Conservation (phyloP, 2,329 filamentous ascomycete genomes). For the Cryphonectria nitschkei region DNA sequence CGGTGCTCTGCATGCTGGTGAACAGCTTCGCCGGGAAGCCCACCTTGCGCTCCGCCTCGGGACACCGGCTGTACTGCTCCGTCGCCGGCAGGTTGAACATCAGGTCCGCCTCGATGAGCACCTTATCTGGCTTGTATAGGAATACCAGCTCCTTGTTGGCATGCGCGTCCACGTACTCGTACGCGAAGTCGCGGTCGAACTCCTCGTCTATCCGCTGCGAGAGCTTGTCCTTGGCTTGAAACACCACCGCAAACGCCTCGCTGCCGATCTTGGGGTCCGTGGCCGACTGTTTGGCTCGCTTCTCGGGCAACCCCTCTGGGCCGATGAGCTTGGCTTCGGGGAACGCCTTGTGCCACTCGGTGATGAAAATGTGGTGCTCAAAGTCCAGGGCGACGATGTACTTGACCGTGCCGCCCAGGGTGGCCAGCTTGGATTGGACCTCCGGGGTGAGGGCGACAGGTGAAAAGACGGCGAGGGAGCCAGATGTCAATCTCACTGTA, state of each 20-base stretch:
- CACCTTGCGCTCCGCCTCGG: conserved; percentile 47
- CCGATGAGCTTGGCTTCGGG: conserved; percentile 80
- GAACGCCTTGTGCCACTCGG: conserved; percentile 79
- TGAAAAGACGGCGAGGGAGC: conserved; percentile 85
- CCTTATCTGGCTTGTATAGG: conserved; percentile 75
- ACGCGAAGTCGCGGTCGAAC: conserved; percentile 85
- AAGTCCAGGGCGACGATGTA: conserved; percentile 89
- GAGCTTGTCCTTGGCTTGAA: conserved; percentile 58
- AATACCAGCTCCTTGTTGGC: conserved; percentile 88
- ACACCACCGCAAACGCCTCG: conserved; percentile 69
- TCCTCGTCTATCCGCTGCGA: conserved; percentile 66
- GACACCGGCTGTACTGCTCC: conserved; percentile 77
- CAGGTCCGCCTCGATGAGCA: conserved; percentile 86
- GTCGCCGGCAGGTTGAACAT: conserved; percentile 87
- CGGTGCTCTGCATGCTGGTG: conserved; percentile 60
- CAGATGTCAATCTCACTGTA: conserved; percentile 75
- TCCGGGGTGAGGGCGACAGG: conserved; percentile 83
- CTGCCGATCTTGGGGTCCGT: conserved; percentile 59
- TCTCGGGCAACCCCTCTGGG: conserved; percentile 81
- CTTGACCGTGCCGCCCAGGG: conserved; percentile 70
- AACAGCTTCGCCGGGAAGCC: conserved; percentile 50
- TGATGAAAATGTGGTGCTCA: conserved; percentile 94
- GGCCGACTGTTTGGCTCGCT: conserved; percentile 65
- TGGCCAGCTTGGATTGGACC: conserved; percentile 65
- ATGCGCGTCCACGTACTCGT: conserved; percentile 81